phyloP scores from a whole-genome alignment of 164 flowering plant species.

The Stephania japonica region DNA sequence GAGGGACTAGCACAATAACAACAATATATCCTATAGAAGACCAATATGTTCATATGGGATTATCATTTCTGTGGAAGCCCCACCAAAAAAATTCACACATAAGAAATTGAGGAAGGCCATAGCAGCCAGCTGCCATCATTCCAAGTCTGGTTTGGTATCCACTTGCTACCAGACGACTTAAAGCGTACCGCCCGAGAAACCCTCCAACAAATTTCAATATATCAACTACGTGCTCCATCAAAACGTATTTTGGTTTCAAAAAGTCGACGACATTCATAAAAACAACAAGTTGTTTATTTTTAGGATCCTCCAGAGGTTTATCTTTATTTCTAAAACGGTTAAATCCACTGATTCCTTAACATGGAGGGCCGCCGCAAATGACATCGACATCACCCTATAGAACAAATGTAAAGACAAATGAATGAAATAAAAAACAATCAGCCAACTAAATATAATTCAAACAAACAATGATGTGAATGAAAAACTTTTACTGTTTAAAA shows the following conservation, averaged over 20 bases:
- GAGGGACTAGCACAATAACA: background rate
- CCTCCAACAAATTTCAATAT: slow-evolving; percentile 54
- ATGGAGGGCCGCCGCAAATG: slow-evolving; percentile 95
- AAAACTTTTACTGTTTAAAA: too few species aligned
- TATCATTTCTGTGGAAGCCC: slow-evolving; percentile 40
- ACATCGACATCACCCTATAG: slow-evolving; percentile 75
- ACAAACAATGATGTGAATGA: background rate
- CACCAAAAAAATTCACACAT: slow-evolving; percentile 87
- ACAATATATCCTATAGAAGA: background rate
- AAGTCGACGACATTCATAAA: slow-evolving; percentile 70
- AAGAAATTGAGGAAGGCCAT: slow-evolving; percentile 83
- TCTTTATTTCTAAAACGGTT: slow-evolving; percentile 61
- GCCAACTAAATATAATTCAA: background rate
- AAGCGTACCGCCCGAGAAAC: slow-evolving; percentile 64
- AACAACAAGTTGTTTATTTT: slow-evolving; percentile 62
- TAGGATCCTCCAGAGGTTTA: slow-evolving; percentile 52
- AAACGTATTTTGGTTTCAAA: slow-evolving; percentile 59
- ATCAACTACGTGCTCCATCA: slow-evolving; percentile 94
- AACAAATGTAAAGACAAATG: background rate
- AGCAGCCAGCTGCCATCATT: slow-evolving; percentile 77
- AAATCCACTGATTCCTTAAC: slow-evolving; percentile 90
- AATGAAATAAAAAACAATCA: background rate
- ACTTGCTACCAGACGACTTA: slow-evolving; percentile 54
- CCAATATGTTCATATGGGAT: background rate
- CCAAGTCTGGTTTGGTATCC: slow-evolving; percentile 77